Evolutionary conservation across 2,329 filamentous ascomycete genomes (phyloP), one percentile per base, ranked within the genome.

Genomic region (Pseudogymnoascus sp.): DNA sequence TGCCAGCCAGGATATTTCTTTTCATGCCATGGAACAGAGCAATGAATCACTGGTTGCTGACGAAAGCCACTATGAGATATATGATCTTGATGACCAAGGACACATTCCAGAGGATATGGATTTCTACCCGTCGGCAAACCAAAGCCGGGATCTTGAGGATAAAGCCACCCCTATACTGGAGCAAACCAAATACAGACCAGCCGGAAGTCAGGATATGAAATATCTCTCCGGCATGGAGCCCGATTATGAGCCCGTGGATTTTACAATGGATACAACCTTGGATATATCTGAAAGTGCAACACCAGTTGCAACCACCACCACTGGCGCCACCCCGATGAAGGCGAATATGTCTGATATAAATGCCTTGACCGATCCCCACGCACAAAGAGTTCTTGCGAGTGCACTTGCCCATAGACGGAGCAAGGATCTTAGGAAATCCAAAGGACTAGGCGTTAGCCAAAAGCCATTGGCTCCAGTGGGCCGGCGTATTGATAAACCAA

Each of bases 1-100:
- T 12, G 60, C 60, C 25, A 62, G 65, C 12, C 59, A 65, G 18
- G 65, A 68, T n/a, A 45, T 61, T 21, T 31, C 35, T 3, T 37
- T 61, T 29, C 13, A 35, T 25, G 27, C 58, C 33, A 52, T 61
- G 21, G 48, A 62, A 36, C 40, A 61, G 29, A 33, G 48, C 29
- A 55, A 55, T 33, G 48, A 33, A 55, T 55, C 29, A 13, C n/a
- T 55, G 29, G 48, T 33, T 33, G n/a, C n/a, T 18, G 48, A 55
- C 18, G 48, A 5, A 33, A 33, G 29, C 48, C 48, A 55, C 8
- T 55, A 55, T 21, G 48, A 55, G 7, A 33, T 18, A 27, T 55
- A 55, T 33, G 48, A 55, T 33, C 9, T 33, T 55, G 48, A 33
- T 55, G 48, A 55, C 27, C 48, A 33, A 9, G 48, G 48, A n/a